Base-by-base conservation (phyloP, 345 rosid genomes). In the Euphorbia pulcherrima region DNA sequence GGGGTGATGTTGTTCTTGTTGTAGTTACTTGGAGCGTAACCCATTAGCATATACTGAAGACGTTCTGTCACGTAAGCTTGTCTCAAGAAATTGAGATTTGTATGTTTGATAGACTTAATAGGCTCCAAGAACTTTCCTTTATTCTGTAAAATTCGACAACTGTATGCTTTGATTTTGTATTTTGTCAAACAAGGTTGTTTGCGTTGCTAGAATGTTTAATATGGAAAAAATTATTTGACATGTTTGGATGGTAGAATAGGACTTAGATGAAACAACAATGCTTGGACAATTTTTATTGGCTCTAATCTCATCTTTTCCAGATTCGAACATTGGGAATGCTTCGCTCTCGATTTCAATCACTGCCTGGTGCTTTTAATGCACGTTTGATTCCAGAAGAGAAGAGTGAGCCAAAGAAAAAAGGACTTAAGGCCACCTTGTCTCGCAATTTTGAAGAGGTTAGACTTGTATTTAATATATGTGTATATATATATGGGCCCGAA, bases 281-380 rank as follows among this genome's bases (percentile, higher is more conserved):
- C 40, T n/a, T 44, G 64, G 39, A 8, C 21, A 54, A 5, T 2
- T 71, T 46, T 33, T 12, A 57, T 27, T 53, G 41, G 28, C 46
- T 39, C 24, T 65, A 37, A 70, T 60, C 29, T 75, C 59, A n/a
- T 67, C 56, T 30, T 26, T 68, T 69, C 48, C 83, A 95, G 99
- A 95, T 95, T 79, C 99, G 96, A 69, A 92, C 99, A 9, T 77
- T 95, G 71, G 97, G 97, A 77, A 92, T 95, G 99, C 93, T 95
- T 72, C 80, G 99, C 72, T 95, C 99, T 67, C 97, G 97, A 70
- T 95, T 95, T 58, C 77, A 86, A 55, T 83, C 97, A 44, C 68
- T 95, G 79, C 99, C 99, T 65, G 92, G 77, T 68, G 99, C 92
- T 65, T 95, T 95, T 74, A 90, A 92, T 85, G 88, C 72, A 60